These are phyloP conservation scores for Trametes sanguinea DNA, from an alignment of 768 basidiomycete species.

Conservation along the genomic window DNA sequence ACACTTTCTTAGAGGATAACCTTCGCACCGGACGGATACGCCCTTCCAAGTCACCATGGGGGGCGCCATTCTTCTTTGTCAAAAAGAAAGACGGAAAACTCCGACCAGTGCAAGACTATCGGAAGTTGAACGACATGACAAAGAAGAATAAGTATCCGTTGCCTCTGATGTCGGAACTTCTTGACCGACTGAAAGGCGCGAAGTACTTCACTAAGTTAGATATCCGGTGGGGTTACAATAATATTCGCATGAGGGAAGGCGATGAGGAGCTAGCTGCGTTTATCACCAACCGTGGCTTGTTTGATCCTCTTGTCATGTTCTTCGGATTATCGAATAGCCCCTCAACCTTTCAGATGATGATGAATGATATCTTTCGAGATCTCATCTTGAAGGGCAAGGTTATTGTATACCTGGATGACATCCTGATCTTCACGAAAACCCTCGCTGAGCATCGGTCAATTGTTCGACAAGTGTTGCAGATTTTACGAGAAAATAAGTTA, in stretches of 20 bases:
- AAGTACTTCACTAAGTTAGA: slow-evolving; percentile 28
- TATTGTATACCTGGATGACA: slow-evolving; percentile 47
- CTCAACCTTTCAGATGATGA: slow-evolving; percentile 39
- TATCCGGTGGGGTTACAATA: slow-evolving; percentile 30
- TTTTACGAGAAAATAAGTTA: slow-evolving; percentile 35
- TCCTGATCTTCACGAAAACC: slow-evolving; percentile 30
- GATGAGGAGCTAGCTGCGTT: slow-evolving; percentile 48
- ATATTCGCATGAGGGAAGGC: slow-evolving; percentile 40
- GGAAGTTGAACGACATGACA: slow-evolving; percentile 36
- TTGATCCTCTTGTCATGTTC: slow-evolving; percentile 44
- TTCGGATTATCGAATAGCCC: slow-evolving; percentile 39
- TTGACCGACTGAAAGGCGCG: slow-evolving; percentile 28
- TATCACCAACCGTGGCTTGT: slow-evolving; percentile 37
- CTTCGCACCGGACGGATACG: slow-evolving; percentile 25
- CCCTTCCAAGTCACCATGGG: slow-evolving; percentile 25
- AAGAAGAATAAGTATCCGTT: slow-evolving; percentile 38
- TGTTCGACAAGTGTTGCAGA: slow-evolving; percentile 29
- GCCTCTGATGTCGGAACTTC: slow-evolving; percentile 35
- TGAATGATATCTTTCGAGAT: slow-evolving; percentile 36
- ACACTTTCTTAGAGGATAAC: slow-evolving; percentile 28
- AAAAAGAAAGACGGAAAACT: slow-evolving; percentile 33
- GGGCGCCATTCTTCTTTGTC: slow-evolving; percentile 35
- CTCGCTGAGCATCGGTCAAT: slow-evolving; percentile 21
- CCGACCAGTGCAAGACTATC: slow-evolving; percentile 31
- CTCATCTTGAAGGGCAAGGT: slow-evolving; percentile 38